These are phyloP conservation scores for Starmerella etchellsii DNA, from an alignment of 805 yeast genomes.

Conservation along the genomic window DNA sequence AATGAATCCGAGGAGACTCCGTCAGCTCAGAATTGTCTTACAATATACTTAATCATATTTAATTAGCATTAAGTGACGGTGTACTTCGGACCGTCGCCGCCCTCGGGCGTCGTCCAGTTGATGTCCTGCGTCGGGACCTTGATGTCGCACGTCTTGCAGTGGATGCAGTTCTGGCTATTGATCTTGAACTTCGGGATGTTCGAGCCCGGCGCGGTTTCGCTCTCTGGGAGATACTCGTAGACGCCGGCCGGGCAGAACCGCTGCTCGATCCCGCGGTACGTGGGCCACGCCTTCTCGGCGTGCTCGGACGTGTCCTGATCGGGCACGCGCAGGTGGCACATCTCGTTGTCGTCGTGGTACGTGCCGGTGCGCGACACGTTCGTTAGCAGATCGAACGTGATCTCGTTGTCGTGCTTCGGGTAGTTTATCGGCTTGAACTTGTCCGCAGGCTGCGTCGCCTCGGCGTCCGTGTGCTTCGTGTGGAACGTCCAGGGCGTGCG, in stretches of 20 bases:
- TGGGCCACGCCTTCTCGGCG: slow-evolving; percentile 55
- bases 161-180: slow-evolving; percentile 94
- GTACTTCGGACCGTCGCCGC: slow-evolving; percentile 97
- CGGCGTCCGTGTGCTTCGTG: slow-evolving; percentile 57
- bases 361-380: slow-evolving; percentile 97
- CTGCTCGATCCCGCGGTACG: slow-evolving; percentile 74
- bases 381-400: slow-evolving; percentile 83
- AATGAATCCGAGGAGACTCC: slow-evolving; percentile 26
- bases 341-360: slow-evolving; percentile 87
- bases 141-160: slow-evolving; percentile 96
- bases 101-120: slow-evolving; percentile 95
- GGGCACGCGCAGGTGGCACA: slow-evolving; percentile 59
- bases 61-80: slow-evolving; percentile 59
- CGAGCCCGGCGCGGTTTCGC: slow-evolving; percentile 34
- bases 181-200: slow-evolving; percentile 65
- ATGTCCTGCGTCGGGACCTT: slow-evolving; percentile 93
- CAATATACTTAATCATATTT: no score
- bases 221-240: slow-evolving; percentile 88
- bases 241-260: slow-evolving; percentile 98
- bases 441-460: slow-evolving; percentile 53
- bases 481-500: slow-evolving; percentile 77
- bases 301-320: slow-evolving; percentile 39
- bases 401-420: slow-evolving; percentile 90
- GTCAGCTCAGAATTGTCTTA: no score
- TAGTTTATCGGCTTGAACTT: slow-evolving; percentile 62